Percentiles rank a stretch among this genome's conserved stretches.
phyloP scores from a whole-genome alignment of 2,329 filamentous ascomycete genomes.

The Aspergillus awamori region DNA sequence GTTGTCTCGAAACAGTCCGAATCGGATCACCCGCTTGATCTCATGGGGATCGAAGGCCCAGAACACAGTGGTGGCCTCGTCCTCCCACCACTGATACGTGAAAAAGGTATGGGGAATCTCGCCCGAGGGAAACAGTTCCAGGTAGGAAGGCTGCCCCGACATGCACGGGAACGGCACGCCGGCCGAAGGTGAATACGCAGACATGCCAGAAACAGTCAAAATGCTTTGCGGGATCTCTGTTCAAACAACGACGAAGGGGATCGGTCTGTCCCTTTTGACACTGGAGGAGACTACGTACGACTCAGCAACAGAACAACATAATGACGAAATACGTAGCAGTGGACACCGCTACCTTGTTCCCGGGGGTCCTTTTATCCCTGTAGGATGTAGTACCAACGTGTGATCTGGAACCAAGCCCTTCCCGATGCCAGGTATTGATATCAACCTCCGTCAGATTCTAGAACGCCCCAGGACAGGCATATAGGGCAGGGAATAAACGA shows the following conservation, averaged over 20 bases:
- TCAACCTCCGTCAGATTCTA: background rate
- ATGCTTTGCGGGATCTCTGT: background rate
- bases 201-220: constrained; percentile 14
- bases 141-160: constrained; percentile 28
- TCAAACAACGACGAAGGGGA: background rate
- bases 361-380: constrained; percentile 6
- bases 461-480: constrained; percentile 2
- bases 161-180: constrained; percentile 14
- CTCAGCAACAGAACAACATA: background rate
- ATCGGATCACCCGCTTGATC: constrained; percentile 43
- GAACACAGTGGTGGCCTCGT: constrained; percentile 41
- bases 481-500: background rate
- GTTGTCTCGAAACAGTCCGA: constrained; percentile 40
- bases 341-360: background rate
- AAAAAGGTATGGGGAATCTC: constrained; percentile 39
- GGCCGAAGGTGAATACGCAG: constrained; percentile 14
- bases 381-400: background rate
- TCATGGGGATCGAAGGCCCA: constrained; percentile 43
- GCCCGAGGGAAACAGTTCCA: constrained; percentile 33
- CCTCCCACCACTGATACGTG: constrained; percentile 46
- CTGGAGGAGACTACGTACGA: background rate
- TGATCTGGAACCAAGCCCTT: background rate
- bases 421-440: constrained; percentile 4
- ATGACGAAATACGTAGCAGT: background rate
- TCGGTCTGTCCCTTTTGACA: background rate